A percentile compares a stretch with the other conserved stretches of the same genome.
Evolutionary conservation across 257 asterid genomes (phyloP).

Genomic region (Dorcoceras hygrometricum): DNA sequence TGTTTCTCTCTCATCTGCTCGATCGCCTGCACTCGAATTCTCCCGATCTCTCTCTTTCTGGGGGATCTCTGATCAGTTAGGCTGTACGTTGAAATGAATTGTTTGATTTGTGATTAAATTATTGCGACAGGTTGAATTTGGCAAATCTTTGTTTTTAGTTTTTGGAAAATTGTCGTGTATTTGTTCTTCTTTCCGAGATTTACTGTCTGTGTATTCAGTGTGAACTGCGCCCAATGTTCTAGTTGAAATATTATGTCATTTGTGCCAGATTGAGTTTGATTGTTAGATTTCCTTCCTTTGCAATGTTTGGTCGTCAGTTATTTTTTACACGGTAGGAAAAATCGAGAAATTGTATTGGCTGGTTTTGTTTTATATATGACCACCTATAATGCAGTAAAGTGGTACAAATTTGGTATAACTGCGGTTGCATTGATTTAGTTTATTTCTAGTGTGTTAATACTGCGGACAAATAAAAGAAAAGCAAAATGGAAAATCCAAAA

Average conservation of each 20-base stretch:
- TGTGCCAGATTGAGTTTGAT: slow-evolving; percentile 19
- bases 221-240: slow-evolving; percentile 20
- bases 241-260: slow-evolving; percentile 14
- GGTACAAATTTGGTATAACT: neutral
- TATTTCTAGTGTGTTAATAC: neutral
- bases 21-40: slow-evolving; percentile 35
- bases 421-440: neutral
- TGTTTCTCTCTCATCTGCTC: slow-evolving; percentile 12
- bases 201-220: slow-evolving; percentile 20
- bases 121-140: slow-evolving; percentile 4
- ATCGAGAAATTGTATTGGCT: neutral
- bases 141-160: slow-evolving; percentile 17
- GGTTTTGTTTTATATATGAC: neutral
- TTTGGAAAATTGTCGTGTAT: slow-evolving; percentile 12
- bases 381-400: neutral
- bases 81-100: neutral
- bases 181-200: slow-evolving; percentile 12
- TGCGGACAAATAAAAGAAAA: neutral
- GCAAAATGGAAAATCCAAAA: neutral
- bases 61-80: slow-evolving; percentile 54
- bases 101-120: slow-evolving; percentile 14
- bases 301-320: neutral
- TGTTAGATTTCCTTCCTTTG: neutral
- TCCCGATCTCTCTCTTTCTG: slow-evolving; percentile 29
- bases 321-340: neutral